Percentiles rank a stretch among this genome's conserved stretches.
Conservation (phyloP, 441 rosid genomes). For the Pelargonium myrrhifolium region DNA sequence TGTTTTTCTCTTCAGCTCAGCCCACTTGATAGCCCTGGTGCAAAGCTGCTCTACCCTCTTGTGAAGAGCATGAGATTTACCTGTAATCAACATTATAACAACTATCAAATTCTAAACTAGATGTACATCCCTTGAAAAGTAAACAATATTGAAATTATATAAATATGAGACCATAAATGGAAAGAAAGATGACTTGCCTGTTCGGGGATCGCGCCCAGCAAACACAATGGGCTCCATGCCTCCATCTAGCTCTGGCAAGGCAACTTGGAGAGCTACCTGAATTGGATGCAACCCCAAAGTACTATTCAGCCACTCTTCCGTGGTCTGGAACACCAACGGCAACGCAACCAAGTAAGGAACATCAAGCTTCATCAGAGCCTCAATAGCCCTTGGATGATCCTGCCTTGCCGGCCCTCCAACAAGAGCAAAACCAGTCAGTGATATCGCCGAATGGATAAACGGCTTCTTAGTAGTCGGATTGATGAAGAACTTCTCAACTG, state of each 20-base stretch:
- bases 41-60: conserved; percentile 99
- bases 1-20: conserved; percentile 76
- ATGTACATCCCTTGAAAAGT: neutral
- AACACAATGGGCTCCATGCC: conserved; percentile 99
- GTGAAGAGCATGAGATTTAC: conserved; percentile 98
- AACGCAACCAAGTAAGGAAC: conserved; percentile 91
- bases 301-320: conserved; percentile 95
- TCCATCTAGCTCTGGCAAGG: conserved; percentile 97
- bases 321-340: conserved; percentile 96
- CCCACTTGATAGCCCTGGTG: conserved; percentile 94
- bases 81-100: conserved; percentile 34
- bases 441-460: conserved; percentile 64
- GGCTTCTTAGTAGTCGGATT: conserved; percentile 63
- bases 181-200: conserved; percentile 46
- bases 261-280: conserved; percentile 98
- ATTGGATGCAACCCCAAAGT: conserved; percentile 94
- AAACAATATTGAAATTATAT: neutral
- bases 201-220: conserved; percentile 95
- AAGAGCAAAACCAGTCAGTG: conserved; percentile 92
- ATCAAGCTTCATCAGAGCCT: conserved; percentile 82
- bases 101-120: conserved; percentile 1
- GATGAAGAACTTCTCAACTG: conserved; percentile 71
- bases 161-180: neutral
- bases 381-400: conserved; percentile 93
- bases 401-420: conserved; percentile 99